Evolutionary conservation across 495 filamentous ascomycete genomes (phyloP), one percentile per base, ranked within the genome.

Genomic region (Talaromyces trachyspermus): DNA sequence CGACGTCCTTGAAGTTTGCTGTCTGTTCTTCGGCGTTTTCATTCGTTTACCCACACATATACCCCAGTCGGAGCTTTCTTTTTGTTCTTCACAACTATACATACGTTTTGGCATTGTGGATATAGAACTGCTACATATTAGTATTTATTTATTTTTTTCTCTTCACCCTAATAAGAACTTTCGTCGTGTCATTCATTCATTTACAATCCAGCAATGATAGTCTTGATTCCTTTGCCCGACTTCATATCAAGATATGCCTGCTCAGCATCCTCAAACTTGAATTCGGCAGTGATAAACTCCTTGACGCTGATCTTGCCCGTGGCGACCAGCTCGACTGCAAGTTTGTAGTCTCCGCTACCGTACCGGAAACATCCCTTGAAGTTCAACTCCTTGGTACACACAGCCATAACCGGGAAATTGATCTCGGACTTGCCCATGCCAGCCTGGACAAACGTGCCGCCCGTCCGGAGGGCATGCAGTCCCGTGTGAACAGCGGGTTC

Each of bases 381-480:
- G 7, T 59, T 76, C 52, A 79, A 50, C 49, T 73, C 78, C 52
- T 75, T 72, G 12, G 70, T 71, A 55, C 70, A 76, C n/a, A 70
- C 68, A 2, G 67, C 70, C 58, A 72, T 76, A 50, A 81, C 80
- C 1, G 78, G 76, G 55, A 80, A 77, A 2, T 53, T 58, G 36
- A 78, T 72, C 55, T 78, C 74, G 51, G 69, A 71, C 39, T 70
- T 70, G 0, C 76, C 78, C 72, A 82, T 75, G 12, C 78, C 79
- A 35, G 72, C 76, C 55, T 84, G 78, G 2, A 83, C 77, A 50
- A 75, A 81, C 5, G 69, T 79, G 10, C 78, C 77, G 7, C 77
- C 76, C 44, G 62, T 66, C 27, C 68, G 70, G 8, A 75, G 57
- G 23, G 71, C 69, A 46, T 77, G 65, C 22, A 78, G 70, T 5